A percentile compares a stretch with the other conserved stretches of the same genome.
These are phyloP conservation scores for Vigna reflexopilosa DNA, from an alignment of 306 rosid species.

Conservation along the genomic window DNA sequence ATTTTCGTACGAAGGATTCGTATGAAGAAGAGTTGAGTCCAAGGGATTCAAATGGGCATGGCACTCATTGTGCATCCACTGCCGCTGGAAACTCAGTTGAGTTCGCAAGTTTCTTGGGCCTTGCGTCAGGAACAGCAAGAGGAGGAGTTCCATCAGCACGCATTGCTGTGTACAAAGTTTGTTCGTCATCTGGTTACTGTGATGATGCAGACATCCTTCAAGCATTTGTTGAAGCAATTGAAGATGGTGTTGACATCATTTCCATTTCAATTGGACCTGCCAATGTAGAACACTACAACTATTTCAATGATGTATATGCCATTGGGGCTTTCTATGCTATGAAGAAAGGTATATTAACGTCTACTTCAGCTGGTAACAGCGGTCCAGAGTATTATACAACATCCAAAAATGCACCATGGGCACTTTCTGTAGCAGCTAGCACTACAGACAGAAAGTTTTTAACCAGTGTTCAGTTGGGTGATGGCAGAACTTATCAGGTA, in stretches of 20 bases:
- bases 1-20: not conserved
- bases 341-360: conserved; percentile 11
- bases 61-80: not conserved
- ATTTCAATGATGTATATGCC: not conserved
- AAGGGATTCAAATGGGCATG: not conserved
- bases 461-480: conserved; percentile 47
- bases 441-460: conserved; percentile 57
- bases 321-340: conserved; percentile 18
- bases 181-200: not conserved
- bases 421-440: conserved; percentile 59
- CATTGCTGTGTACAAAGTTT: not conserved
- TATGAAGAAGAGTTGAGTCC: not conserved
- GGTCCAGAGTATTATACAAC: conserved; percentile 49
- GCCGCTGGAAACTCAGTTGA: conserved; percentile 43
- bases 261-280: not conserved
- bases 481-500: not conserved
- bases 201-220: not conserved
- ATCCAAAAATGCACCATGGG: conserved; percentile 53
- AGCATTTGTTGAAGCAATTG: conserved; percentile 12
- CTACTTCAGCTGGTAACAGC: not conserved
- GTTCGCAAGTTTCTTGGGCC: not conserved
- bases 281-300: accelerated
- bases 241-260: conserved; percentile 10
- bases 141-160: conserved; percentile 28
- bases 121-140: not conserved